Percentiles rank a stretch among this genome's conserved stretches.
phyloP scores from a whole-genome alignment of 1,284 basidiomycete species.

The Tausonia pullulans region DNA sequence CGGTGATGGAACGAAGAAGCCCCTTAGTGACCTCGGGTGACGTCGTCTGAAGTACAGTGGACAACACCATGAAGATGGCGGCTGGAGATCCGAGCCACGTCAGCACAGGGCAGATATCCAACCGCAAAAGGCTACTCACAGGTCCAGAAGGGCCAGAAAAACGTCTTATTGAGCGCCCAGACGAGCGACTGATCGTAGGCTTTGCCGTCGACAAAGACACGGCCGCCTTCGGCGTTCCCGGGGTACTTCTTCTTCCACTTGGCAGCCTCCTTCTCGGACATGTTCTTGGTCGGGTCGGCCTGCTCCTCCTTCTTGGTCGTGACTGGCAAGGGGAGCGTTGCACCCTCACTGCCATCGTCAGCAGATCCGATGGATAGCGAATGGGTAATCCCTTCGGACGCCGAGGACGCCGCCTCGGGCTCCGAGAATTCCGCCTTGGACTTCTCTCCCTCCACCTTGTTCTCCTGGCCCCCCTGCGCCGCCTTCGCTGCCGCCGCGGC shows the following conservation, averaged over 20 bases:
- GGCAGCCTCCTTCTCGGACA: not conserved
- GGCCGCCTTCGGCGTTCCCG: constrained; percentile 16
- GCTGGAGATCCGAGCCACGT: not conserved
- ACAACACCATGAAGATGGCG: constrained; percentile 12
- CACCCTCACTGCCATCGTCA: not conserved
- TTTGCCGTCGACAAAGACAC: constrained; percentile 19
- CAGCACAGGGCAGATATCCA: not conserved
- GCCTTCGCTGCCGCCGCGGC: not conserved
- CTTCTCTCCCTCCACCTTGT: not conserved
- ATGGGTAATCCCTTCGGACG: not conserved
- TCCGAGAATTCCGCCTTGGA: too few species aligned
- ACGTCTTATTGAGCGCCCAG: constrained; percentile 47
- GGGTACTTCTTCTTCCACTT: constrained; percentile 8
- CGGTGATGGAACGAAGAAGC: constrained; percentile 50
- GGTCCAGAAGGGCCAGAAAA: constrained; percentile 45
- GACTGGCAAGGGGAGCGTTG: not conserved
- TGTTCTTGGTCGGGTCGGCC: not conserved
- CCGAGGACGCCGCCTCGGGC: not conserved
- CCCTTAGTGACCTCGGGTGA: constrained; percentile 52
- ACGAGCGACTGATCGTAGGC: constrained; percentile 49
- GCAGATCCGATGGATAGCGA: not conserved
- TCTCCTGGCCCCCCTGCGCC: not conserved
- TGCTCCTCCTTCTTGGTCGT: not conserved
- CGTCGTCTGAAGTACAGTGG: constrained; percentile 41
- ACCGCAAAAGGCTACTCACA: constrained; percentile 28